Conservation (phyloP, 129 eudicot genomes). For the Tagetes patula region DNA sequence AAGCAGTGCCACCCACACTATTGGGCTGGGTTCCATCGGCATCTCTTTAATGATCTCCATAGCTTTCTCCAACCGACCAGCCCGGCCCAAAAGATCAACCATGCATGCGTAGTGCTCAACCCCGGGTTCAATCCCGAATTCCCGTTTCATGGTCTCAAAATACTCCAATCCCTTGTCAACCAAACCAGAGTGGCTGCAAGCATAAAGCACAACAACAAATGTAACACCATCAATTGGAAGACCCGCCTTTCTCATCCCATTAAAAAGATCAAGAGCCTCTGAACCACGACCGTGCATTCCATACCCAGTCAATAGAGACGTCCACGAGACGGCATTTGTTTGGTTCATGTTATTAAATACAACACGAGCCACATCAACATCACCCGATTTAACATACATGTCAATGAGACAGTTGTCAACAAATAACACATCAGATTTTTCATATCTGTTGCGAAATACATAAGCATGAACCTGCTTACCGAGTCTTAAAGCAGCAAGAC, state of each 20-base stretch:
- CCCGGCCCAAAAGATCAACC: constrained; percentile 85
- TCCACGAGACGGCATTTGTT: constrained; percentile 81
- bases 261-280: constrained; percentile 62
- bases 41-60: constrained; percentile 56
- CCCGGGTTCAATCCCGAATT: constrained; percentile 60
- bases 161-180: constrained; percentile 60
- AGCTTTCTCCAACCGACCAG: constrained; percentile 74
- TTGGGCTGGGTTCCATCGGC: constrained; percentile 81
- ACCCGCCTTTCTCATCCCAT: constrained; percentile 55
- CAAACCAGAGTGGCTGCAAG: constrained; percentile 92
- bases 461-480: constrained; percentile 72
- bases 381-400: constrained; percentile 88
- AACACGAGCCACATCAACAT: constrained; percentile 61
- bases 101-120: constrained; percentile 83
- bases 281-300: constrained; percentile 84
- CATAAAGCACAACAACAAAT: constrained; percentile 71
- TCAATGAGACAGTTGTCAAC: constrained; percentile 75
- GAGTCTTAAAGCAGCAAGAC: constrained; percentile 52
- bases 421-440: constrained; percentile 45
- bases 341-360: constrained; percentile 58
- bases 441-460: constrained; percentile 55
- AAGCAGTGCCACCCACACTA: constrained; percentile 77
- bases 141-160: constrained; percentile 55
- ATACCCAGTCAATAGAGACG: constrained; percentile 76
- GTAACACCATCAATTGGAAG: constrained; percentile 67